Evolutionary conservation across 768 basidiomycete genomes (phyloP), one percentile per base, ranked within the genome.

Genomic region (Pulveroboletus sp.): DNA sequence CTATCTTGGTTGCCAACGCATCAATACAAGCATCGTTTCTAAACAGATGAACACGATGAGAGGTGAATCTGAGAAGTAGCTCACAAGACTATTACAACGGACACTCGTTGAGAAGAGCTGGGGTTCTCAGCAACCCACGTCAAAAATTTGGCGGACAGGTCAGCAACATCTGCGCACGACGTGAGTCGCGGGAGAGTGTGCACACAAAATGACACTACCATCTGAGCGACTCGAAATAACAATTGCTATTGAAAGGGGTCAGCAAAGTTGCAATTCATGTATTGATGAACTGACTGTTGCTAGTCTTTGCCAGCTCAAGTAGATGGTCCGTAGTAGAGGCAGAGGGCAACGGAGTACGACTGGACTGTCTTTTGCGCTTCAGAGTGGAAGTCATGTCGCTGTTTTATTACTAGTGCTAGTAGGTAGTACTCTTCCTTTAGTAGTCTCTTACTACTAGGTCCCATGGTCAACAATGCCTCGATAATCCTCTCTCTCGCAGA

Each of bases 401-500:
- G n/a, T n/a, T n/a, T n/a, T n/a, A n/a, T n/a, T n/a, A n/a, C n/a
- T n/a, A n/a, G n/a, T n/a, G n/a, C n/a, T n/a, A n/a, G n/a, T n/a
- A n/a, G n/a, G n/a, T n/a, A n/a, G n/a, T n/a, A n/a, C n/a, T n/a
- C n/a, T n/a, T n/a, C n/a, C n/a, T n/a, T n/a, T n/a, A n/a, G n/a
- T n/a, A n/a, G n/a, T n/a, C n/a, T n/a, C n/a, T n/a, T n/a, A n/a
- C n/a, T n/a, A n/a, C n/a, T n/a, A n/a, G n/a, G n/a, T n/a, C n/a
- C n/a, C 34, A 76, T 71, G 72, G 75, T 79, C 67, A 86, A 87
- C 66, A 80, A 86, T 70, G 73, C 65, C 8, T 40, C 66, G 19
- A 43, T 69, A 35, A 60, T 72, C 34, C 48, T 51, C 16, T 52
- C 52, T 19, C 55, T 74, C n/a, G 58, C 59, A 27, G 61, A 64